phyloP scores from a whole-genome alignment of 2,329 filamentous ascomycete species.

The Peltaster fructicola region DNA sequence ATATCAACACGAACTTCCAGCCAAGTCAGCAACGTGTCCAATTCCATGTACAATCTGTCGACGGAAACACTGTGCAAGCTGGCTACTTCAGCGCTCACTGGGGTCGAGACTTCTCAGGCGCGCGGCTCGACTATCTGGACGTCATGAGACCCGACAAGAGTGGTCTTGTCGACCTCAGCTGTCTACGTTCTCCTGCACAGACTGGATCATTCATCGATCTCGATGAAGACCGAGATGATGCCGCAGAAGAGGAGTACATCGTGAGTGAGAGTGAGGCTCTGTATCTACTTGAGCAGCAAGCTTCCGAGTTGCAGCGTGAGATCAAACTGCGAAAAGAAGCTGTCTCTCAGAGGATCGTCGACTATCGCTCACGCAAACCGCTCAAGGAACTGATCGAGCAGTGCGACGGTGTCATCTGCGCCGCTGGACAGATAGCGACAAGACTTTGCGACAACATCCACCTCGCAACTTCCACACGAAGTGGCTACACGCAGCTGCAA shows the following conservation, averaged over 20 bases:
- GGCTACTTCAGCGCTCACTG: too few relatives aligned
- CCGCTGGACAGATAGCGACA: slow-evolving; percentile 21
- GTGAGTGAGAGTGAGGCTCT: slow-evolving; percentile 26
- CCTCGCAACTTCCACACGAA: slow-evolving; percentile 3
- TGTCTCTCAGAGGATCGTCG: slow-evolving; percentile 22
- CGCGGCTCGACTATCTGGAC: too few relatives aligned
- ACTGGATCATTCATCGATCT: too few relatives aligned
- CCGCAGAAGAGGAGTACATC: too few relatives aligned
- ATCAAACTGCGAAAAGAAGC: slow-evolving; percentile 14
- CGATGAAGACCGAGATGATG: slow-evolving; percentile 6
- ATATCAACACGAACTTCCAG: too few relatives aligned
- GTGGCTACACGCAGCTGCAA: neutral
- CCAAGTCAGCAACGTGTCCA: too few relatives aligned
- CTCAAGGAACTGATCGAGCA: slow-evolving; percentile 23
- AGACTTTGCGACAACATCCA: slow-evolving; percentile 17
- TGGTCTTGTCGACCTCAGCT: too few relatives aligned
- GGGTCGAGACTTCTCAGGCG: too few relatives aligned
- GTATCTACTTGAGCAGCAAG: slow-evolving; percentile 14
- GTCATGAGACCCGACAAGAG: too few relatives aligned
- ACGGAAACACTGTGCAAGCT: too few relatives aligned
- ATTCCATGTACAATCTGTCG: too few relatives aligned
- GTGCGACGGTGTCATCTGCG: slow-evolving; percentile 27
- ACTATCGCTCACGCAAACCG: slow-evolving; percentile 21
- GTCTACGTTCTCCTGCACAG: too few relatives aligned
- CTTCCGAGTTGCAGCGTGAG: slow-evolving; percentile 10